Percentiles rank a stretch among this genome's conserved stretches.
Evolutionary conservation across 2,329 filamentous ascomycete species (phyloP).

Genomic region (Phialophora expanda): DNA sequence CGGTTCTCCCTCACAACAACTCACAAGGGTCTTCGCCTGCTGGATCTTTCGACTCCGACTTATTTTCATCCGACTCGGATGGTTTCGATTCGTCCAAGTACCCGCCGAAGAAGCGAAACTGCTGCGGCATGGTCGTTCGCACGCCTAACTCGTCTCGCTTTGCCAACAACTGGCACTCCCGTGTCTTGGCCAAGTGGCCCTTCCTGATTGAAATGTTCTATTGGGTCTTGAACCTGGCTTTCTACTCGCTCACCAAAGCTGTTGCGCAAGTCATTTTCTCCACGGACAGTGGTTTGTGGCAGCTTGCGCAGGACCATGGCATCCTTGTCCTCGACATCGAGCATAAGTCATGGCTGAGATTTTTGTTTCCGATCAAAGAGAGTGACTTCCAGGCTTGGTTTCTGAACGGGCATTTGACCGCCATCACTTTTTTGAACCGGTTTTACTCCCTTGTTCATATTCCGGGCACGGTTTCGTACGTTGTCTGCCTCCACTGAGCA

Average conservation of each 20-base stretch:
- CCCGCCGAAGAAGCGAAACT: constrained; percentile 57
- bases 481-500: constrained; percentile 13
- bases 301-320: constrained; percentile 53
- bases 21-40: constrained; percentile 33
- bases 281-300: constrained; percentile 53
- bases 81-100: constrained; percentile 45
- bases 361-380: constrained; percentile 50
- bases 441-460: constrained; percentile 59
- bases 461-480: constrained; percentile 57
- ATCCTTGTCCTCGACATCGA: constrained; percentile 33
- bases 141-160: constrained; percentile 68
- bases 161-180: constrained; percentile 63
- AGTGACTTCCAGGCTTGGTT: constrained; percentile 54
- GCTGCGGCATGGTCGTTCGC: constrained; percentile 57
- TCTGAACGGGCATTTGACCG: constrained; percentile 48
- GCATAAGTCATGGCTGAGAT: constrained; percentile 43
- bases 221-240: constrained; percentile 69
- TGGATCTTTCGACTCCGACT: constrained; percentile 40
- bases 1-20: constrained; percentile 29
- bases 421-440: constrained; percentile 56
- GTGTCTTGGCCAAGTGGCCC: constrained; percentile 69
- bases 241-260: constrained; percentile 65
- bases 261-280: constrained; percentile 59
- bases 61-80: constrained; percentile 47
- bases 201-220: constrained; percentile 77